A percentile compares a stretch with the other conserved stretches of the same genome.
Evolutionary conservation across 495 filamentous ascomycete genomes (phyloP).

Genomic region (Darksidea phi): DNA sequence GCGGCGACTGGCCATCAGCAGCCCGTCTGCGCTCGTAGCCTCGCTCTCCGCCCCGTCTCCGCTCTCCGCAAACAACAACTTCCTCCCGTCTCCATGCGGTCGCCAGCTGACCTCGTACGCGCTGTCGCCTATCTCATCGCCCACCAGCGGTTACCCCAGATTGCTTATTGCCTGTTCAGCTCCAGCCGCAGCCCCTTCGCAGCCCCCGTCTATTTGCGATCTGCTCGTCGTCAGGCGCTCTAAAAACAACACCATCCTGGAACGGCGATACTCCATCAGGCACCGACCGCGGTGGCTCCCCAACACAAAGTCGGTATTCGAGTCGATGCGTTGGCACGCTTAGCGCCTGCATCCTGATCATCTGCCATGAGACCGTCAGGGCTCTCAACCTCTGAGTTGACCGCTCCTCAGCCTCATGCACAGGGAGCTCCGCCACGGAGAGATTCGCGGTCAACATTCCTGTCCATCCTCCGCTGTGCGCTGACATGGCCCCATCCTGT

Average conservation of each 20-base stretch:
- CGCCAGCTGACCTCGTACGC: too few species aligned
- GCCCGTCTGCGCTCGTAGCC: background rate
- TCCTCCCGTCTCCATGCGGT: background rate
- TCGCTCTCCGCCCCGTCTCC: constrained; percentile 6
- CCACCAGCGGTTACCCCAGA: constrained; percentile 18
- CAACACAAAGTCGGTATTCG: constrained; percentile 23
- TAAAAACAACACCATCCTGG: constrained; percentile 33
- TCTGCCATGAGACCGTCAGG: constrained; percentile 28
- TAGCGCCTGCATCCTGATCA: constrained; percentile 31
- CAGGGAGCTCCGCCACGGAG: constrained; percentile 32
- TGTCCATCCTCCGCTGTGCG: constrained; percentile 37
- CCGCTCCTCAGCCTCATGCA: constrained; percentile 32
- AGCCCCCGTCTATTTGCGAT: background rate
- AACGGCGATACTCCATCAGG: constrained; percentile 27
- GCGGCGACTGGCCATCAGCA: too few species aligned
- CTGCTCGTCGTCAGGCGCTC: background rate
- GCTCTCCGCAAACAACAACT: background rate
- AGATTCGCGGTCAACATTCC: constrained; percentile 38
- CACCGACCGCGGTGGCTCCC: constrained; percentile 28
- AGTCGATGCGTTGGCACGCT: constrained; percentile 35
- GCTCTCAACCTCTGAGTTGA: constrained; percentile 28
- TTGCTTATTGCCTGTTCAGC: constrained; percentile 16
- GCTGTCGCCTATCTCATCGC: too few species aligned
- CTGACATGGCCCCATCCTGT: constrained; percentile 28
- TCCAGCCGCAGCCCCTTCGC: constrained; percentile 4